Conservation (phyloP, 768 basidiomycete species). For the Tulasnella sp. region DNA sequence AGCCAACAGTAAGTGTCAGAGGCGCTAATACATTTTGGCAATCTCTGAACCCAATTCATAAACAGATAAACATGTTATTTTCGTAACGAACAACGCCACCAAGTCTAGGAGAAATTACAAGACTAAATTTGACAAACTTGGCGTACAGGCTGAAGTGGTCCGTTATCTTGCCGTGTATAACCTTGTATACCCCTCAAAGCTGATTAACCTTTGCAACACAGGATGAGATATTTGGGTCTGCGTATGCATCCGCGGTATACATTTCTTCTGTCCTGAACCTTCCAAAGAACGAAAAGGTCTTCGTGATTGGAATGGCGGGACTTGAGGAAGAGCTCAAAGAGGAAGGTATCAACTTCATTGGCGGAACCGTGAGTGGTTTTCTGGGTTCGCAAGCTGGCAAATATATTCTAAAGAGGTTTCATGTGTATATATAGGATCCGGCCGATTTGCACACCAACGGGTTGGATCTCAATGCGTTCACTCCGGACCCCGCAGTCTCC, state of each 20-base stretch:
- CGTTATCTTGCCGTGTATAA: conserved; percentile 25
- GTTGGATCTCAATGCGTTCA: conserved; percentile 57
- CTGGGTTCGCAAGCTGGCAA: not conserved
- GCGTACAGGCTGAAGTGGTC: conserved; percentile 73
- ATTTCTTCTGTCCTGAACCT: conserved; percentile 80
- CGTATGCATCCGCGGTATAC: conserved; percentile 73
- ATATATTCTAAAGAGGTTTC: not conserved
- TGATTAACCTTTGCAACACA: conserved; percentile 24
- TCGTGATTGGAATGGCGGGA: conserved; percentile 85
- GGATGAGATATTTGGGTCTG: conserved; percentile 97
- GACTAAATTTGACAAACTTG: conserved; percentile 80
- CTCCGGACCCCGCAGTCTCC: conserved; percentile 59
- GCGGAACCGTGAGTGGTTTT: conserved; percentile 62
- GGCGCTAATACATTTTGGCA: not conserved
- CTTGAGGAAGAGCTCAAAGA: conserved; percentile 86
- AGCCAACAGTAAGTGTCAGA: conserved; percentile 43
- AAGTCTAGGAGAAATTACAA: conserved; percentile 85
- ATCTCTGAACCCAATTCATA: not conserved
- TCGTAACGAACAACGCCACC: conserved; percentile 95
- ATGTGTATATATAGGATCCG: conserved; percentile 47
- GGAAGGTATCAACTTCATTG: conserved; percentile 67
- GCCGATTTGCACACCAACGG: conserved; percentile 61
- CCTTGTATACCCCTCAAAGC: not conserved
- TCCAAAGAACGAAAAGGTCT: conserved; percentile 85
- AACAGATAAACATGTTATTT: conserved; percentile 69